Evolutionary conservation across 257 asterid genomes (phyloP), one percentile per base, ranked within the genome.

Genomic region (Lavandula angustifolia): DNA sequence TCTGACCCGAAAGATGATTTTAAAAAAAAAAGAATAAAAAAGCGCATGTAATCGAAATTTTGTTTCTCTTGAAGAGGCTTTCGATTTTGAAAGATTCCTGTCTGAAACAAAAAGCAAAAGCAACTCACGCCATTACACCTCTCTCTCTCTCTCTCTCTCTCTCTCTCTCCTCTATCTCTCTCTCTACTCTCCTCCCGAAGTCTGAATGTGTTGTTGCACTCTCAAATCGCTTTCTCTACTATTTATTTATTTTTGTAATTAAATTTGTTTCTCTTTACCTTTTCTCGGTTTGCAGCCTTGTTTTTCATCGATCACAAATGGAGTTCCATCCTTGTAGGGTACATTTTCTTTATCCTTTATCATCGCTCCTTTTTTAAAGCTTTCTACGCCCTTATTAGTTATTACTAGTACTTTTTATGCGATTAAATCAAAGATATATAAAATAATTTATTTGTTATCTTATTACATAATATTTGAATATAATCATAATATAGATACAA

Each of bases 21-120:
- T n/a, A 35, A 35, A 0, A 7, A 55, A 16, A 5, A 4, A 14
- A 13, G 7, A 7, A 7, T 1, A 22, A 59, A 58, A 59, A 10
- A 3, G 3, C 2, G 7, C 11, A 38, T 58, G 18, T 38, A 18
- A 58, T 22, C 38, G 29, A 40, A 38, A 58, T 58, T 51, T 58
- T 38, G 48, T 37, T 59, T 60, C n/a, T 27, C 53, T 12, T 70
- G 62, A 31, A 40, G 77, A 64, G 72, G 51, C 65, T 75, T 83
- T 73, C 29, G 78, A 75, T 78, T 76, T 84, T 80, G 77, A 82
- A 86, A 88, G 88, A 86, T 88, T 88, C 95, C 75, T 75, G 86
- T 80, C 79, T 43, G 75, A 75, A 67, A 55, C 70, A 60, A 78
- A 88, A 81, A 86, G 92, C 83, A 79, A 88, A 88, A 88, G 92